Percentiles rank a stretch among this genome's conserved stretches.
phyloP scores from a whole-genome alignment of 305 asterid genomes.

The Fraxinus platypoda region DNA sequence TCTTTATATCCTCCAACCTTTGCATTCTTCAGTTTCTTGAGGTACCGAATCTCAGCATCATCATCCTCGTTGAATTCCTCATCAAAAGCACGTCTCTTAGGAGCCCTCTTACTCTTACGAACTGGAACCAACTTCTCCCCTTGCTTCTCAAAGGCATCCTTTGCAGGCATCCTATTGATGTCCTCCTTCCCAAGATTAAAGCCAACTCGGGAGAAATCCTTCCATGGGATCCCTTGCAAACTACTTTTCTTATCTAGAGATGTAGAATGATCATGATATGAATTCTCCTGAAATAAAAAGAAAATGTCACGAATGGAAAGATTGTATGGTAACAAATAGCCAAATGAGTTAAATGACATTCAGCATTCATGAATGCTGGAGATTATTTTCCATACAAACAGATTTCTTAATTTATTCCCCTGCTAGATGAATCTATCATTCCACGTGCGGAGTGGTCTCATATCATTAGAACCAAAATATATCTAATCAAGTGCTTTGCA shows the following conservation, averaged over 20 bases:
- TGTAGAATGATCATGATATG: conserved; percentile 49
- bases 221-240: conserved; percentile 60
- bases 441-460: not conserved
- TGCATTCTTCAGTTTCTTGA: conserved; percentile 77
- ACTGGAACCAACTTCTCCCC: conserved; percentile 60
- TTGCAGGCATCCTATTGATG: conserved; percentile 39
- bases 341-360: conserved; percentile 27
- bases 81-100: conserved; percentile 68
- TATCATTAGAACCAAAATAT: not conserved
- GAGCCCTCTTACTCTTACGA: conserved; percentile 83
- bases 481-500: not conserved
- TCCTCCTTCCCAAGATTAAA: conserved; percentile 54
- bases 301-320: conserved; percentile 22
- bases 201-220: conserved; percentile 54
- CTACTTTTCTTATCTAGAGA: conserved; percentile 47
- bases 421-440: not conserved
- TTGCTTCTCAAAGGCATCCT: conserved; percentile 43
- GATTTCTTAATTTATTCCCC: conserved; percentile 7
- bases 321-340: conserved; percentile 10
- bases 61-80: conserved; percentile 67
- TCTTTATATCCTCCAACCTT: conserved; percentile 50
- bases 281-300: conserved; percentile 51
- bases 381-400: conserved; percentile 28
- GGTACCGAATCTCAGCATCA: conserved; percentile 84
- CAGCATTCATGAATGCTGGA: conserved; percentile 32